Conservation (phyloP, 352 stramenopile species). For the Phytophthora palmivora region DNA sequence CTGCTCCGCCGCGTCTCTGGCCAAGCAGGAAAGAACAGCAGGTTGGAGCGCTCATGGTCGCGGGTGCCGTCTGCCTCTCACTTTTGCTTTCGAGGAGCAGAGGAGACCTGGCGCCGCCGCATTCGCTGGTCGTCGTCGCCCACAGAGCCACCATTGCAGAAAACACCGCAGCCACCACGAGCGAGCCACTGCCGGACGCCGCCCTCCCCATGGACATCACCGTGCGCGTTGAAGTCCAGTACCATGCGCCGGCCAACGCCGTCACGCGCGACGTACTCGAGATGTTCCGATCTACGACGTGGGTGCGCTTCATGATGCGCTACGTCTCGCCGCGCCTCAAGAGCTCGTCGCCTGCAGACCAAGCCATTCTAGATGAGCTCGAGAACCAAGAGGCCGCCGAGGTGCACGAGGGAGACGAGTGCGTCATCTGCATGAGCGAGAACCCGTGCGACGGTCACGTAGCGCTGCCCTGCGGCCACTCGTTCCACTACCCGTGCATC, state of each 20-base stretch:
- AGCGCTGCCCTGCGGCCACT: slow-evolving; percentile 91
- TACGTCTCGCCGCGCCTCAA: slow-evolving; percentile 79
- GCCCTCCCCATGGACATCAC: slow-evolving; percentile 61
- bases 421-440: slow-evolving; percentile 92
- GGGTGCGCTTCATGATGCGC: slow-evolving; percentile 83
- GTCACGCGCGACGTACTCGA: slow-evolving; percentile 66
- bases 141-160: slow-evolving; percentile 4
- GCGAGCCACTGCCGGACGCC: slow-evolving; percentile 17
- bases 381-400: slow-evolving; percentile 40
- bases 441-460: slow-evolving; percentile 60
- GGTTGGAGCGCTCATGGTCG: slow-evolving; percentile 10
- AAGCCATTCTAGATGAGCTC: slow-evolving; percentile 60
- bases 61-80: slow-evolving; percentile 29
- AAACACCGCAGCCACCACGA: slow-evolving; percentile 20
- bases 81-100: slow-evolving; percentile 41
- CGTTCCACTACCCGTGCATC: slow-evolving; percentile 94
- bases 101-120: slow-evolving; percentile 18
- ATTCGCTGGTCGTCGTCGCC: slow-evolving; percentile 10
- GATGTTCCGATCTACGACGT: slow-evolving; percentile 76
- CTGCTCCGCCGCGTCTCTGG: slow-evolving; percentile 34
- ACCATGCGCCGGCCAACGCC: slow-evolving; percentile 59
- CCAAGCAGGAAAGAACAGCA: slow-evolving; percentile 21
- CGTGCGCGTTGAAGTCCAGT: slow-evolving; percentile 76
- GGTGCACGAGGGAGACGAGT: slow-evolving; percentile 57
- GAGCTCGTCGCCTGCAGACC: slow-evolving; percentile 63